Evolutionary conservation across 2,329 filamentous ascomycete species (phyloP), one percentile per base, ranked within the genome.

Genomic region (Trichoderma semiorbis): DNA sequence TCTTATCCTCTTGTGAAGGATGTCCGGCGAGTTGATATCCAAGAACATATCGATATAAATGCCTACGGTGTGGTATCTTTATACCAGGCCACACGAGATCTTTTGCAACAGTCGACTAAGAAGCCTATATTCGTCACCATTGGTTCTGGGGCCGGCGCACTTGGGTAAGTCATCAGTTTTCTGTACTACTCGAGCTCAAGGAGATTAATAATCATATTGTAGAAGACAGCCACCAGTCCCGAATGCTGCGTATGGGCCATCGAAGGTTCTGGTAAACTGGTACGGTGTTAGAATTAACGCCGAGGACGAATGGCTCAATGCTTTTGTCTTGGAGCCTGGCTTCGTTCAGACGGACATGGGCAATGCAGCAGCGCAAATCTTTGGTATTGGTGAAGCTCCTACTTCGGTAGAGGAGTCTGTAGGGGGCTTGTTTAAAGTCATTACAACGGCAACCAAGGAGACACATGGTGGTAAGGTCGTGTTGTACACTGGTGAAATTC

Each of bases 1-100:
- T 74, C 77, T 50, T 80, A 78, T 69, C 77, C 75, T 1, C 74
- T 77, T 1, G 78, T 80, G 0, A 66, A 75, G 7, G 75, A 78
- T 24, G 82, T 66, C 36, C 80, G 75, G 7, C 74, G 75, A 10
- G 74, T 72, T 2, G 80, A 84, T 58, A 73, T 87, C 43, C 76
- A 78, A 7, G 73, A 80, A 1, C 79, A 84, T 10, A 80, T 85
- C 70, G 78, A 84, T 7, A 77, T 84, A 55, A 88, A 88, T 74
- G 78, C 83, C 0, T 78, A 84, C 26, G 81, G 78, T 2, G 80
- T 82, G 0, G 73, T 83, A 5, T 75, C 75, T 10, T 75, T 83
- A 0, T 79, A 77, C 68, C 81, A 82, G 67, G 82, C 80, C 0
- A 73, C 80, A 3, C 77, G 77, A 73, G 77, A 81, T 0, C 75